Percentiles rank a stretch among this genome's conserved stretches.
Conservation (phyloP, 1,139 yeast genomes). For the Eremothecium coryli region DNA sequence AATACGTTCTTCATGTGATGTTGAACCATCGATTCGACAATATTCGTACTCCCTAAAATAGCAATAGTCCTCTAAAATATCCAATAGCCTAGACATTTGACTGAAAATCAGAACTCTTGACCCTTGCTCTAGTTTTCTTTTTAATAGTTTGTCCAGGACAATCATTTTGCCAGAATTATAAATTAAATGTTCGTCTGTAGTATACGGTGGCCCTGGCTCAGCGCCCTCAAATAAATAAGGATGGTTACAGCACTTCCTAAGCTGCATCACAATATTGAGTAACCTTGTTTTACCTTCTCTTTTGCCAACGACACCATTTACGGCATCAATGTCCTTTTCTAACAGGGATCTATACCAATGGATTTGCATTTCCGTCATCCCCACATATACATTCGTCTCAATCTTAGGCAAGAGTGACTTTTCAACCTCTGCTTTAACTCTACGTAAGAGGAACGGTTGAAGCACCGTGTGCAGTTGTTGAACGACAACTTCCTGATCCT, state of each 20-base stretch:
- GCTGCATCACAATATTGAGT: conserved; percentile 90
- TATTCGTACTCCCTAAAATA: conserved; percentile 72
- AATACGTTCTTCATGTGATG: conserved; percentile 88
- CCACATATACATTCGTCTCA: conserved; percentile 81
- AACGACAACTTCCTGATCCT: conserved; percentile 69
- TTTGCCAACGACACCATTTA: conserved; percentile 82
- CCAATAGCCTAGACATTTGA: conserved; percentile 89
- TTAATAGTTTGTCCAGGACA: conserved; percentile 72
- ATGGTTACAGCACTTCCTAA: conserved; percentile 93
- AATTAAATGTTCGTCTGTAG: conserved; percentile 90
- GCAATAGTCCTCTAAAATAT: conserved; percentile 90
- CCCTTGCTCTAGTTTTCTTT: conserved; percentile 64
- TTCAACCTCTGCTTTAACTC: conserved; percentile 91
- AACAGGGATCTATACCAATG: conserved; percentile 82
- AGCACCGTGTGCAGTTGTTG: conserved; percentile 76
- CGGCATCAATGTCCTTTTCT: conserved; percentile 93
- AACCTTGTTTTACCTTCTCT: conserved; percentile 86
- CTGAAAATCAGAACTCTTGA: conserved; percentile 87
- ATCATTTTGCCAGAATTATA: conserved; percentile 85
- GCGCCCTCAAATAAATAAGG: conserved; percentile 97
- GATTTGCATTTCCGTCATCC: conserved; percentile 91
- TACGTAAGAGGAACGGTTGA: conserved; percentile 77
- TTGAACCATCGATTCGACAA: conserved; percentile 91
- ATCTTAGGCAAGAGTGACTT: conserved; percentile 82
- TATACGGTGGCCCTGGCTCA: conserved; percentile 97